Percentiles rank a stretch among this genome's conserved stretches.
phyloP scores from a whole-genome alignment of 345 rosid species.

The Melaleuca alternifolia region DNA sequence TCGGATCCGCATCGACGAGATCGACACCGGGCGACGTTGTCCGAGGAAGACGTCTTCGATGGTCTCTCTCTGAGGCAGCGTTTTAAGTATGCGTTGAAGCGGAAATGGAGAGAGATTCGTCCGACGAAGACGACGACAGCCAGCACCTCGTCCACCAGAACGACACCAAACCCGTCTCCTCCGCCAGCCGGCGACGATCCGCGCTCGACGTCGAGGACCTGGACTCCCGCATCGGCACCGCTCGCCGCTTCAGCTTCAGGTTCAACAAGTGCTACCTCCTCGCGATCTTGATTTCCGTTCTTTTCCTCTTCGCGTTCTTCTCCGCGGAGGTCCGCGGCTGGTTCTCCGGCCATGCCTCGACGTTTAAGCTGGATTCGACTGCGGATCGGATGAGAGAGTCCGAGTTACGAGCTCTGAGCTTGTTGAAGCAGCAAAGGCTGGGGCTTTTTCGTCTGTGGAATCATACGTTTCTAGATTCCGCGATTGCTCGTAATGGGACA shows the following conservation, averaged over 20 bases:
- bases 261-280: constrained; percentile 32
- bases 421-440: constrained; percentile 48
- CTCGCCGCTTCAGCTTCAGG: constrained; percentile 5
- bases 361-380: constrained; percentile 15
- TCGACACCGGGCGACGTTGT: neutral
- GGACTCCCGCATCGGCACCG: constrained; percentile 13
- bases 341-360: constrained; percentile 28
- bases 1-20: neutral
- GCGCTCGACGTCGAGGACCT: constrained; percentile 36
- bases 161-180: constrained; percentile 27
- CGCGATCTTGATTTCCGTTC: constrained; percentile 35
- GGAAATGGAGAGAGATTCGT: constrained; percentile 49
- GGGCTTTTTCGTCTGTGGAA: constrained; percentile 47
- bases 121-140: constrained; percentile 72
- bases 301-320: constrained; percentile 36
- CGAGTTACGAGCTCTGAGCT: constrained; percentile 59
- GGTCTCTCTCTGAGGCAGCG: neutral
- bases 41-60: neutral
- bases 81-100: neutral
- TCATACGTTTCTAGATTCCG: constrained; percentile 18
- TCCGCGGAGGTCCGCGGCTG: constrained; percentile 33
- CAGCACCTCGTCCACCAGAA: constrained; percentile 44
- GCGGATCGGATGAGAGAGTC: constrained; percentile 48
- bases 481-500: neutral
- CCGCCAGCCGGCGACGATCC: neutral